Conservation (phyloP, 176 grass and related monocot genomes). For the Rhynchospora pubera region DNA sequence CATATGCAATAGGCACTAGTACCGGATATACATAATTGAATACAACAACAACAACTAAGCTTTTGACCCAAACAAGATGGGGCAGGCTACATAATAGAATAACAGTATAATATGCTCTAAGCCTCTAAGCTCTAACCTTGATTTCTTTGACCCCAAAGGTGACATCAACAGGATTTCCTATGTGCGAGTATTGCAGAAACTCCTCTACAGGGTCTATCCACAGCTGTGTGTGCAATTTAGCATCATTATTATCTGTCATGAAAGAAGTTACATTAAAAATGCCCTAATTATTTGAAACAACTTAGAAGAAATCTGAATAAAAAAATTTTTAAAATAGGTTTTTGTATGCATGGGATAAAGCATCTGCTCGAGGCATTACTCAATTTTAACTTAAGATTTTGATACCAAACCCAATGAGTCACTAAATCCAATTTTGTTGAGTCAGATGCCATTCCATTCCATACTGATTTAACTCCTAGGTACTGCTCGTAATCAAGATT, state of each 20-base stretch:
- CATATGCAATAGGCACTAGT: neutral
- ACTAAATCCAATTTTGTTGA: neutral
- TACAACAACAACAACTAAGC: no score
- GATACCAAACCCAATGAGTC: neutral
- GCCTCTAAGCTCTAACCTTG: constrained; percentile 70
- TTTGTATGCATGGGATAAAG: no score
- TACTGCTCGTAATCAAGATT: neutral
- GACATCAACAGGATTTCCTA: constrained; percentile 74
- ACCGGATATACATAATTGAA: neutral
- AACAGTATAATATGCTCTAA: constrained; percentile 8
- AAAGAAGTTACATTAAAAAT: constrained; percentile 5
- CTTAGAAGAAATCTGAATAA: neutral
- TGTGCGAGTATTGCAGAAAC: constrained; percentile 72
- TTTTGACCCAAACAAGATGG: no score
- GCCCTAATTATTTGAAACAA: neutral
- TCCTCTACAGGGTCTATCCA: constrained; percentile 89
- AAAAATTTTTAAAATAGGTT: neutral
- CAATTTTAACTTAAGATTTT: neutral
- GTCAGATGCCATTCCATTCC: neutral
- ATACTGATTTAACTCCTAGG: neutral
- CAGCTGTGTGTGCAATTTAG: constrained; percentile 82
- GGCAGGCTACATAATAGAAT: no score
- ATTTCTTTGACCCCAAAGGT: constrained; percentile 91
- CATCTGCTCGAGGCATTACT: neutral
- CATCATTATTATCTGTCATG: constrained; percentile 66